phyloP scores from a whole-genome alignment of 1,284 basidiomycete genomes.

The Stereum hirsutum region DNA sequence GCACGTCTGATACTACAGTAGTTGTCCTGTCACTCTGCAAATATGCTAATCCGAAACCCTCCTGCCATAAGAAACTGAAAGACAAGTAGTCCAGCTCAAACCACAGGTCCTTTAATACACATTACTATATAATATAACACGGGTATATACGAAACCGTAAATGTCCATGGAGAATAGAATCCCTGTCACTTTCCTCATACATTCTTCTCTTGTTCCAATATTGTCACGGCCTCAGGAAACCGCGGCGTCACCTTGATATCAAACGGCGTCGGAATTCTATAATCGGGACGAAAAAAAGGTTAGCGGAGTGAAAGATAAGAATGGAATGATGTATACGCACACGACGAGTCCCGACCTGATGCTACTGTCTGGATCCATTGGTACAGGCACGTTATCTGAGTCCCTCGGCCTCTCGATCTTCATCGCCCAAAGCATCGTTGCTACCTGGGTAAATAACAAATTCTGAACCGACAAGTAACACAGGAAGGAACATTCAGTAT shows the following conservation, averaged over 20 bases:
- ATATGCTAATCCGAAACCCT: too few relatives aligned
- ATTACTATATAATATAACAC: too few relatives aligned
- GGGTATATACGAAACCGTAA: too few relatives aligned
- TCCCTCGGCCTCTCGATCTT: slow-evolving; percentile 10
- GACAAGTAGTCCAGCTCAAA: too few relatives aligned
- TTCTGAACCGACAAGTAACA: too few relatives aligned
- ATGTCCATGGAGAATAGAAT: too few relatives aligned
- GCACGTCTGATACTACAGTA: too few relatives aligned
- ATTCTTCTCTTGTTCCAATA: background rate
- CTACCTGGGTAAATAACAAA: slow-evolving; percentile 11
- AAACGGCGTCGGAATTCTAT: background rate
- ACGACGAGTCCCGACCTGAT: slow-evolving; percentile 6
- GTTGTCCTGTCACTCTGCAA: too few relatives aligned
- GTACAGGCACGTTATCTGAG: slow-evolving; percentile 7
- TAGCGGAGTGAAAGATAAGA: background rate
- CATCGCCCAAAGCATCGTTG: slow-evolving; percentile 10
- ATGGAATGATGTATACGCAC: slow-evolving; percentile 8
- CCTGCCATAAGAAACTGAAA: too few relatives aligned
- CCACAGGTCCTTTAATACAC: too few relatives aligned
- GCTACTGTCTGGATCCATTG: slow-evolving; percentile 2
- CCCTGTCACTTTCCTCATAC: too few relatives aligned
- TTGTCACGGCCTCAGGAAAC: background rate
- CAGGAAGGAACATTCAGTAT: too few relatives aligned
- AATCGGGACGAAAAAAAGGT: background rate
- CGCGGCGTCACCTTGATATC: background rate